A percentile compares a stretch with the other conserved stretches of the same genome.
These are phyloP conservation scores for Phytophthora tentaculata DNA, from an alignment of 352 stramenopile genomes.

Conservation along the genomic window DNA sequence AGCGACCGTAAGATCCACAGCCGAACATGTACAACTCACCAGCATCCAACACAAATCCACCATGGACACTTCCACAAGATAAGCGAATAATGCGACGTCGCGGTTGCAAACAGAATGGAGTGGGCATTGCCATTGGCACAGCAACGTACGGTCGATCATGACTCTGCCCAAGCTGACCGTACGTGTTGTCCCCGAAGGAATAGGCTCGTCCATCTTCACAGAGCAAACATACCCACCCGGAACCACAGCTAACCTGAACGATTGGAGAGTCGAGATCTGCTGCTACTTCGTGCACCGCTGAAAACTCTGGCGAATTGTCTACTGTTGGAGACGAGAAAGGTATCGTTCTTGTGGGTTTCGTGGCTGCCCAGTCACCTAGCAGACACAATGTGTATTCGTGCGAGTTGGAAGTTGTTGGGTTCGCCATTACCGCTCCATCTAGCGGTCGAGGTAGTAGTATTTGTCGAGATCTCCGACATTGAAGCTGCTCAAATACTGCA, in stretches of 20 bases:
- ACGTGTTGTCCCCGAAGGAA: conserved; percentile 62
- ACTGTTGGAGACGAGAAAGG: background rate
- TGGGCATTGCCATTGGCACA: conserved; percentile 19
- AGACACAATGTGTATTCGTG: conserved; percentile 64
- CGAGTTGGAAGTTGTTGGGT: background rate
- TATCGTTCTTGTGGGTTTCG: conserved; percentile 1
- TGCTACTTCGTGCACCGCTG: conserved; percentile 45
- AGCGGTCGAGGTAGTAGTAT: background rate
- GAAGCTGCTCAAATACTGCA: background rate
- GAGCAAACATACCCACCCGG: conserved; percentile 60
- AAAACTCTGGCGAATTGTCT: conserved; percentile 6
- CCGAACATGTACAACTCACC: conserved; percentile 77
- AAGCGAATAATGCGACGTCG: conserved; percentile 46
- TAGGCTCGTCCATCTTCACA: conserved; percentile 54
- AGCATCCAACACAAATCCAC: conserved; percentile 63
- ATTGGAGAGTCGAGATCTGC: conserved; percentile 53
- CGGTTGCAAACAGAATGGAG: conserved; percentile 32
- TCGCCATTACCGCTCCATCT: conserved; percentile 16
- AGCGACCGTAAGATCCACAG: conserved; percentile 45
- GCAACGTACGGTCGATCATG: conserved; percentile 32
- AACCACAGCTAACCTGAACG: conserved; percentile 49
- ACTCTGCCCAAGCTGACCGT: conserved; percentile 67
- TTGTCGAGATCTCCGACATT: conserved; percentile 2
- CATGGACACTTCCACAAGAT: conserved; percentile 60
- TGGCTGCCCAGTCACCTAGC: conserved; percentile 47